phyloP scores from a whole-genome alignment of 208 protist genomes.

The Tritrichomonas foetus region DNA sequence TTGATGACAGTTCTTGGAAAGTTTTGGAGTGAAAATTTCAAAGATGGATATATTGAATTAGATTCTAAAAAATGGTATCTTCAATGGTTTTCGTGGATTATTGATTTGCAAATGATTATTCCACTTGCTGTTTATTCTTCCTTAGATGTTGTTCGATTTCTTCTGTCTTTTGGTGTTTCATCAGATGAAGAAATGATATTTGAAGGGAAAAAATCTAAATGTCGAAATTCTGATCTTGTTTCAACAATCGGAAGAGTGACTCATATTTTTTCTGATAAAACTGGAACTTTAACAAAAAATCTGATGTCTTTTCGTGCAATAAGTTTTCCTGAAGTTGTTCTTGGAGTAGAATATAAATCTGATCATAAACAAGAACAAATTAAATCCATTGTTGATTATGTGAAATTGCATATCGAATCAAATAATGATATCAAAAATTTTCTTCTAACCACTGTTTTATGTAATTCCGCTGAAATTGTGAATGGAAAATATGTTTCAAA shows the following conservation, averaged over 20 bases:
- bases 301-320: constrained; percentile 70
- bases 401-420: neutral
- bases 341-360: neutral
- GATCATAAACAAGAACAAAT: too few species aligned
- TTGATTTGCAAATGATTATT: constrained; percentile 75
- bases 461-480: neutral
- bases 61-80: neutral
- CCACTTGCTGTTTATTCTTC: constrained; percentile 94
- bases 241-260: constrained; percentile 91
- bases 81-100: constrained; percentile 44
- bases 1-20: constrained; percentile 48
- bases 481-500: constrained; percentile 43
- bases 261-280: constrained; percentile 95
- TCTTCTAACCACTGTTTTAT: neutral
- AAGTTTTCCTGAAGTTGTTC: neutral
- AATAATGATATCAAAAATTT: neutral
- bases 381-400: too few species aligned
- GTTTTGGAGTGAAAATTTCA: neutral
- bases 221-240: constrained; percentile 84
- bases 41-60: constrained; percentile 37
- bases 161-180: constrained; percentile 83
- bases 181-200: constrained; percentile 68
- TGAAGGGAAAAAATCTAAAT: constrained; percentile 60
- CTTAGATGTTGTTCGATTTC: constrained; percentile 88
- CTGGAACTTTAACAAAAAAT: constrained; percentile 95